Conservation (phyloP, 257 asterid species). For the Solanum sejunctum region DNA sequence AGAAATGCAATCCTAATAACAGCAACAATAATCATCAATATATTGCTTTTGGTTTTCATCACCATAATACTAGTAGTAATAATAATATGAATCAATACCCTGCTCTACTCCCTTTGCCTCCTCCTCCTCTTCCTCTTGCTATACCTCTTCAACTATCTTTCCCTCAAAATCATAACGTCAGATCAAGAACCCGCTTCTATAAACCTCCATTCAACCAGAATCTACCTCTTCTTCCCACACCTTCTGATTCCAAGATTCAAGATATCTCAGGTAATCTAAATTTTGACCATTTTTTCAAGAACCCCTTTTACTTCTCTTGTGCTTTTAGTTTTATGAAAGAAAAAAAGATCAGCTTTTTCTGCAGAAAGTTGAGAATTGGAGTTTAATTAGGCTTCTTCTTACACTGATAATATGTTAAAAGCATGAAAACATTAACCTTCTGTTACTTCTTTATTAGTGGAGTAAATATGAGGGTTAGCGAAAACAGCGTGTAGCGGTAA, state of each 20-base stretch:
- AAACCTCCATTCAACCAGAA: conserved; percentile 25
- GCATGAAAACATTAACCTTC: background rate
- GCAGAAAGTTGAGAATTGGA: background rate
- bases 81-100: conserved; percentile 39
- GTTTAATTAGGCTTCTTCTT: background rate
- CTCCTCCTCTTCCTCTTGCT: conserved; percentile 12
- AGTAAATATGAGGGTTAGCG: background rate
- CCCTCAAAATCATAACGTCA: conserved; percentile 36
- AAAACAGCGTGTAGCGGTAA: no score
- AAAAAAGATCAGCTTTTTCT: background rate
- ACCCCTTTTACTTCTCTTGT: background rate
- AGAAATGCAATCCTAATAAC: conserved; percentile 23
- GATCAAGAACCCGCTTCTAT: conserved; percentile 41
- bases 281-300: background rate
- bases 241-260: conserved; percentile 39
- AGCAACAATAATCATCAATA: conserved; percentile 5
- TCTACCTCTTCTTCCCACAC: conserved; percentile 29
- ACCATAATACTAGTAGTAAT: conserved; percentile 17
- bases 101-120: conserved; percentile 66
- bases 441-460: background rate
- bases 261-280: conserved; percentile 36
- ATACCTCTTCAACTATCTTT: conserved; percentile 45
- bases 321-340: background rate
- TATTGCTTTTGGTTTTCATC: conserved; percentile 25
- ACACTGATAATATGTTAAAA: background rate